phyloP scores from a whole-genome alignment of 2,329 filamentous ascomycete species.

The Colletotrichum lentis region DNA sequence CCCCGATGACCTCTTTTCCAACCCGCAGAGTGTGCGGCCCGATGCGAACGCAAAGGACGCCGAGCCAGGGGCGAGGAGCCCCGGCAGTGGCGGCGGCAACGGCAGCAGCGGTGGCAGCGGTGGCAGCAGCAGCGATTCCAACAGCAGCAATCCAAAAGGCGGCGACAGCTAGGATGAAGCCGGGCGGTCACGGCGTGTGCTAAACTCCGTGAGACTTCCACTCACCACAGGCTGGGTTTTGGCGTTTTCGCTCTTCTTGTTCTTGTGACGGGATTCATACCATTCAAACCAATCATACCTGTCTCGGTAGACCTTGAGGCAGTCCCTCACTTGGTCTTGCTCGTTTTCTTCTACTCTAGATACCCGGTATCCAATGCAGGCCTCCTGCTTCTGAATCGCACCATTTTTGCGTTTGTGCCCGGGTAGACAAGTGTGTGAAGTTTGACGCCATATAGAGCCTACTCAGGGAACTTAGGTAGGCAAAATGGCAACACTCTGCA shows the following conservation, averaged over 20 bases:
- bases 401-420: not conserved
- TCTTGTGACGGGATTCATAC: slow-evolving; percentile 1
- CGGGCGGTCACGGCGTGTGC: slow-evolving; percentile 23
- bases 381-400: not conserved
- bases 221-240: slow-evolving; percentile 2
- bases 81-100: slow-evolving; percentile 1
- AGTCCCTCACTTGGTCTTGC: not conserved
- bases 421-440: not conserved
- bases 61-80: slow-evolving; percentile 11
- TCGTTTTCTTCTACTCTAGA: not conserved
- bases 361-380: slow-evolving; percentile 27
- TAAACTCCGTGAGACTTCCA: not conserved
- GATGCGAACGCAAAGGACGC: slow-evolving; percentile 33
- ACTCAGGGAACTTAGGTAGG: not conserved
- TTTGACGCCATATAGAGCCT: not conserved
- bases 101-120: not conserved
- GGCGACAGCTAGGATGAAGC: slow-evolving; percentile 27
- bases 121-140: not conserved
- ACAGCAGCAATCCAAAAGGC: slow-evolving; percentile 1
- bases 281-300: not conserved
- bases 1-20: slow-evolving; percentile 63
- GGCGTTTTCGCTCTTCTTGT: not conserved
- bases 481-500: too few species aligned
- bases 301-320: slow-evolving; percentile 23
- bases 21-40: slow-evolving; percentile 64